Conservation (phyloP, 331 rosid species). For the Quercus tomentella region DNA sequence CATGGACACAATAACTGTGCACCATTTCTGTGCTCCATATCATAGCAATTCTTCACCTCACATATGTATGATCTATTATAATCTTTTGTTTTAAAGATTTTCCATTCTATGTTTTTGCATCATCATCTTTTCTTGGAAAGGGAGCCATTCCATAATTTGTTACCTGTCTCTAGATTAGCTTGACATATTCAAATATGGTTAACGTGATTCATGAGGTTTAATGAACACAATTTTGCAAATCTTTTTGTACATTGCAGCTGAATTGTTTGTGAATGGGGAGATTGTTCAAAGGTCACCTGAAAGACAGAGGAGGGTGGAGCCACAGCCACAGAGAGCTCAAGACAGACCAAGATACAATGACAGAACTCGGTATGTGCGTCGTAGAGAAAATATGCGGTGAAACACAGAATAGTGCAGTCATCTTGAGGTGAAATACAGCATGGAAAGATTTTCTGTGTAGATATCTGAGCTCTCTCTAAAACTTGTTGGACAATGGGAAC, state of each 20-base stretch:
- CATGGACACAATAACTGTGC: too few relatives aligned
- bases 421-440: background rate
- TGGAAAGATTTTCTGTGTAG: constrained; percentile 7
- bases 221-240: background rate
- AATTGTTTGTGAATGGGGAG: constrained; percentile 83
- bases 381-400: constrained; percentile 67
- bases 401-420: background rate
- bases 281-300: constrained; percentile 91
- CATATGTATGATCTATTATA: background rate
- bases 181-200: background rate
- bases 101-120: background rate
- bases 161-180: background rate
- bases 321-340: constrained; percentile 77
- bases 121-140: background rate
- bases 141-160: background rate
- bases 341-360: constrained; percentile 94
- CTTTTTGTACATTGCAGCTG: constrained; percentile 51
- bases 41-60: background rate
- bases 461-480: constrained; percentile 5
- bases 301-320: constrained; percentile 96
- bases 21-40: background rate
- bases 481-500: background rate
- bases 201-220: background rate
- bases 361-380: constrained; percentile 71
- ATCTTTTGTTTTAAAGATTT: background rate